phyloP scores from a whole-genome alignment of 106 monocot genomes.

The Allium cepa region DNA sequence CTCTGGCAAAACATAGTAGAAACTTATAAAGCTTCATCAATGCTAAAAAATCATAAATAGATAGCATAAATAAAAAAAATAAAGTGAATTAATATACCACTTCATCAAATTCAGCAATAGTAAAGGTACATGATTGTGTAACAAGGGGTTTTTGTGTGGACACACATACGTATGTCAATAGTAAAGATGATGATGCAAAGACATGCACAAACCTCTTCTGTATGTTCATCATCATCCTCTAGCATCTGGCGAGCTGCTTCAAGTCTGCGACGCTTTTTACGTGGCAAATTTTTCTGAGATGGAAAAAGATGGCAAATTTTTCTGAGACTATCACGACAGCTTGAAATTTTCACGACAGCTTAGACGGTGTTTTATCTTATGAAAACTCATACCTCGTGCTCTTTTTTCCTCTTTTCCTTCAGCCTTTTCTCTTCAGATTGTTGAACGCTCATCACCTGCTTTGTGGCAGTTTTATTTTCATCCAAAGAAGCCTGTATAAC shows the following conservation, averaged over 20 bases:
- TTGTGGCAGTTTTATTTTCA: slow-evolving; percentile 25
- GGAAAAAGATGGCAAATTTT: slow-evolving; percentile 4
- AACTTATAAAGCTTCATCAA: not conserved
- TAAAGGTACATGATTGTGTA: not conserved
- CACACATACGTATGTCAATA: not conserved
- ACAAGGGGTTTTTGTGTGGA: not conserved
- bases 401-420: slow-evolving; percentile 83
- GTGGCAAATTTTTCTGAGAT: slow-evolving; percentile 78
- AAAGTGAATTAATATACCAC: not conserved
- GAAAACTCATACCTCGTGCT: slow-evolving; percentile 53
- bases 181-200: not conserved
- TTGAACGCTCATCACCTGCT: slow-evolving; percentile 62
- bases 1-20: slow-evolving; percentile 10
- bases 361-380: not conserved
- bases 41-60: not conserved
- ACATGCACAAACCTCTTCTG: slow-evolving; percentile 22
- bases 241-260: slow-evolving; percentile 78
- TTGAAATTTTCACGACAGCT: too few relatives aligned
- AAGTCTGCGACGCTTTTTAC: slow-evolving; percentile 78
- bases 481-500: slow-evolving; percentile 32
- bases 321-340: too few relatives aligned
- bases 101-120: not conserved
- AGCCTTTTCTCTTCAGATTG: slow-evolving; percentile 69
- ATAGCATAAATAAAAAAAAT: not conserved
- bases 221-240: slow-evolving; percentile 44